These are phyloP conservation scores for Arabis alpina DNA, from an alignment of 345 rosid genomes.

Conservation along the genomic window DNA sequence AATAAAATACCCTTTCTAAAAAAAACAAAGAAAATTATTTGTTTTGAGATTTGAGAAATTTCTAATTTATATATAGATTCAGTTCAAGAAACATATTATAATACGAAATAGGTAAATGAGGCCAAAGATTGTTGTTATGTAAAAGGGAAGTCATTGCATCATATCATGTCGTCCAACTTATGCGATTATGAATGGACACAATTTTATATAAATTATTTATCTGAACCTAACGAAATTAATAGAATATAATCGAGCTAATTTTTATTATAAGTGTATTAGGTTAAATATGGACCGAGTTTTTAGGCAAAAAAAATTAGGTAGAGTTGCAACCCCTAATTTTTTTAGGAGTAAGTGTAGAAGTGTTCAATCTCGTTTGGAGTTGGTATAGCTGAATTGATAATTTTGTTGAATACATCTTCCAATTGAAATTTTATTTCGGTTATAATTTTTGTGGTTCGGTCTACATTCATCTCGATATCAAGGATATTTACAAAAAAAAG, in stretches of 20 bases:
- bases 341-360: too few species aligned
- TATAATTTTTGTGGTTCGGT: not conserved
- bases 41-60: too few species aligned
- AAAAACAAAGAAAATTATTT: too few species aligned
- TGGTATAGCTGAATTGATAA: too few species aligned
- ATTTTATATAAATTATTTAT: slow-evolving; percentile 4
- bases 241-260: not conserved
- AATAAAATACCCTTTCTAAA: too few species aligned
- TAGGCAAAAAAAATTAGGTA: not conserved
- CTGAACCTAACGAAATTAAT: slow-evolving; percentile 19
- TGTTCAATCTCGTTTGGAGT: too few species aligned
- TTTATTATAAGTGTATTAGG: slow-evolving; percentile 16
- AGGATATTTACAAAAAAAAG: not conserved
- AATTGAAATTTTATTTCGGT: not conserved
- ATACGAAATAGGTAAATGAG: slow-evolving; percentile 32
- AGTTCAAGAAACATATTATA: not conserved
- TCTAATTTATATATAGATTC: too few species aligned
- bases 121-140: slow-evolving; percentile 33
- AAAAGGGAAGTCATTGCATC: slow-evolving; percentile 37
- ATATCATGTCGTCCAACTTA: slow-evolving; percentile 26
- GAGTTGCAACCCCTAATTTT: not conserved
- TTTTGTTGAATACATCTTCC: not conserved
- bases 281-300: slow-evolving; percentile 5
- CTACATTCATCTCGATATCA: not conserved
- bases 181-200: slow-evolving; percentile 26